Evolutionary conservation across 805 yeast genomes (phyloP), one percentile per base, ranked within the genome.

Genomic region (Yarrowia sp.): DNA sequence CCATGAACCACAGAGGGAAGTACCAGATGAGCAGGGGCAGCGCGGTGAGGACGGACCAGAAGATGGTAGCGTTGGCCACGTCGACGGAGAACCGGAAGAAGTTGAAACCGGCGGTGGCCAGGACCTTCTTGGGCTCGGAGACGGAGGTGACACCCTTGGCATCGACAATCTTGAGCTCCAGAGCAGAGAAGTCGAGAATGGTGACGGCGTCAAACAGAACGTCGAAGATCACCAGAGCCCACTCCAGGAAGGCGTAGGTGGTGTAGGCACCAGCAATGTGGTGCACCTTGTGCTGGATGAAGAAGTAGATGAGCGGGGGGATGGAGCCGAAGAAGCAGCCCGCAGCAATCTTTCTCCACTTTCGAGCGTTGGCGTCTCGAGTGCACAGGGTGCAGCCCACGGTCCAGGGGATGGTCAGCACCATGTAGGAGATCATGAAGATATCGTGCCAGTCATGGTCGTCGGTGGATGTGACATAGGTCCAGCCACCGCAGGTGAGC

Each of bases 1-100:
- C 98, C 98, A 95, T 92, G 76, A 90, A 86, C 99, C 99, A 95
- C 71, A 95, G 82, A 11, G 99, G 99, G 83, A 95, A 95, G 80
- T 91, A 91, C 99, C 99, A 95, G 64, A 95, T 87, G 75, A 95
- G 87, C 69, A 95, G 84, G 53, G 92, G 89, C 70, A 95, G 81
- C 0, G 97, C 86, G 3, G 98, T 90, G 52, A 87, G 72, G 26
- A 88, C 87, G 0, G 98, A 83, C 97, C 98, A 95, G 77, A 91
- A 91, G 69, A 91, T 82, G 75, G 86, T 88, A 3, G 94, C 83
- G 76, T 93, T 92, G 74, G 86, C 75, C 15, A 83, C 71, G 26
- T 76, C 75, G 2, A 78, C 73, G 15, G 72, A 52, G 69, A 80
- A 80, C 9, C 73, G 72, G 58, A 78, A 52, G 22, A 70, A 65